These are phyloP conservation scores for Pseudocercospora pini-densiflorae DNA, from an alignment of 2,329 filamentous ascomycete genomes.

Conservation along the genomic window DNA sequence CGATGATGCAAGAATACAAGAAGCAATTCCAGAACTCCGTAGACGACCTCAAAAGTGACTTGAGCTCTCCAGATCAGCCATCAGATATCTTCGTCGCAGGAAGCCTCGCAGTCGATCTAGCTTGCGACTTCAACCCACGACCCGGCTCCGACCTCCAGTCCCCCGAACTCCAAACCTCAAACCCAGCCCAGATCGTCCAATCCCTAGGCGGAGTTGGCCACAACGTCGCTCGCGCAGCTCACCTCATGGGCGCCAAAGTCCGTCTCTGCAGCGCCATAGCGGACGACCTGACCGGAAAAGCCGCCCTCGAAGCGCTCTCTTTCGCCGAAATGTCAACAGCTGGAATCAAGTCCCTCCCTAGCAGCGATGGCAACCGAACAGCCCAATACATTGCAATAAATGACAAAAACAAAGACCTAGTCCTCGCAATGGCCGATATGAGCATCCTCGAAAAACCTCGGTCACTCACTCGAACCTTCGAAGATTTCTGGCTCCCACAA, in stretches of 20 bases:
- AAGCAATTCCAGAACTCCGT: slow-evolving; percentile 5
- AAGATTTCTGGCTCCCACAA: slow-evolving; percentile 64
- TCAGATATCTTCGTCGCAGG: slow-evolving; percentile 83
- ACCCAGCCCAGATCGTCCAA: slow-evolving; percentile 79
- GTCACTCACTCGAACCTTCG: slow-evolving; percentile 40
- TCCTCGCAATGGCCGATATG: slow-evolving; percentile 98
- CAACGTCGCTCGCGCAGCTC: slow-evolving; percentile 86
- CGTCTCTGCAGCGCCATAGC: slow-evolving; percentile 80
- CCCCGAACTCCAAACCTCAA: slow-evolving; percentile 76
- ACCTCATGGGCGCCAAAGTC: slow-evolving; percentile 68
- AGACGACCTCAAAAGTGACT: neutral
- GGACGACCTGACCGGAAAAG: slow-evolving; percentile 76
- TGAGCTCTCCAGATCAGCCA: slow-evolving; percentile 20
- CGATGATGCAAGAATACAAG: slow-evolving; percentile 4
- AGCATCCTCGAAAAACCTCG: slow-evolving; percentile 65
- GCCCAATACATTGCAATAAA: slow-evolving; percentile 94
- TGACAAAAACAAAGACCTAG: slow-evolving; percentile 77
- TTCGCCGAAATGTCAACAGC: slow-evolving; percentile 66
- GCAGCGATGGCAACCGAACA: slow-evolving; percentile 64
- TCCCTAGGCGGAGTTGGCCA: slow-evolving; percentile 89
- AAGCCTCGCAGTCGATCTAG: slow-evolving; percentile 67
- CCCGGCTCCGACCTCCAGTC: slow-evolving; percentile 44
- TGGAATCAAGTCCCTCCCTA: slow-evolving; percentile 59
- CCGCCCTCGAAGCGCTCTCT: slow-evolving; percentile 69
- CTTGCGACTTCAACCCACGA: slow-evolving; percentile 29